Conservation (phyloP, 1,139 yeast genomes). For the Blastobotrys serpentis region DNA sequence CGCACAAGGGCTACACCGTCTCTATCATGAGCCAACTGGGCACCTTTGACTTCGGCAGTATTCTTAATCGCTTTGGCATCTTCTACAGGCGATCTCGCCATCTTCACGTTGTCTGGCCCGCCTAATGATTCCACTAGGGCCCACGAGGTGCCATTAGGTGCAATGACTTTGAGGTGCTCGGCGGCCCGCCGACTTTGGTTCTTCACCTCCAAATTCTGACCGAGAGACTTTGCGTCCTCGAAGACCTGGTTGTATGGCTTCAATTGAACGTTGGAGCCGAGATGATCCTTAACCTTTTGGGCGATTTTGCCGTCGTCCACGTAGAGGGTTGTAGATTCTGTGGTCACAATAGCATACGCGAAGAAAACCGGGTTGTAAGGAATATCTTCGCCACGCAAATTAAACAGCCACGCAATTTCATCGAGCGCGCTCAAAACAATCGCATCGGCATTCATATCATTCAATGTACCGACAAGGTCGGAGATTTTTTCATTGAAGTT, state of each 20-base stretch:
- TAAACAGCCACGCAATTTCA: slow-evolving; percentile 90
- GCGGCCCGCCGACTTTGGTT: slow-evolving; percentile 13
- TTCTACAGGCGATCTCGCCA: slow-evolving; percentile 59
- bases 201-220: slow-evolving; percentile 39
- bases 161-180: slow-evolving; percentile 41
- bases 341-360: slow-evolving; percentile 71
- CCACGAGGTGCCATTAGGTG: slow-evolving; percentile 78
- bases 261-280: slow-evolving; percentile 34
- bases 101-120: slow-evolving; percentile 44
- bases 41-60: slow-evolving; percentile 68
- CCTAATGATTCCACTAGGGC: slow-evolving; percentile 61
- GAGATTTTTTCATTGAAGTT: slow-evolving; percentile 45
- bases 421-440: slow-evolving; percentile 74
- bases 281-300: slow-evolving; percentile 38
- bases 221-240: slow-evolving; percentile 34
- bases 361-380: slow-evolving; percentile 90
- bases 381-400: slow-evolving; percentile 82
- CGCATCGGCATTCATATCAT: slow-evolving; percentile 44
- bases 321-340: slow-evolving; percentile 56
- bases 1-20: slow-evolving; percentile 83
- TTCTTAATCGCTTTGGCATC: slow-evolving; percentile 79
- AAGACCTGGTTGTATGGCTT: slow-evolving; percentile 39
- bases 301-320: slow-evolving; percentile 67
- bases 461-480: slow-evolving; percentile 47
- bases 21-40: slow-evolving; percentile 72